Percentiles rank a stretch among this genome's conserved stretches.
These are phyloP conservation scores for Alternaria burnsii DNA, from an alignment of 2,329 filamentous ascomycete species.

Conservation along the genomic window DNA sequence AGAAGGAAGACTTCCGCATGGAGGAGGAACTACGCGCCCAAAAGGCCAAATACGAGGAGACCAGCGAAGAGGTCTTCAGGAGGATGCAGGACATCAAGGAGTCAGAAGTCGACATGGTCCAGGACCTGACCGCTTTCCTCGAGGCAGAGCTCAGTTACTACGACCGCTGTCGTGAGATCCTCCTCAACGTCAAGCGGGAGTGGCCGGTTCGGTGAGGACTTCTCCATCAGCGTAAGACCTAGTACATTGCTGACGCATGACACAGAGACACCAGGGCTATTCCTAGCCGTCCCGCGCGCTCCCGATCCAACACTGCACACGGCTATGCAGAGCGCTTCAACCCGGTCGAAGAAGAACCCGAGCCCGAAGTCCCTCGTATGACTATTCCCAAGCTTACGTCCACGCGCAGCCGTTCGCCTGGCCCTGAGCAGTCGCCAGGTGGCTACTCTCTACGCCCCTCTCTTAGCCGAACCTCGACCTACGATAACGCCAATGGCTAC, in stretches of 20 bases:
- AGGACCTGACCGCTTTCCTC: slow-evolving; percentile 80
- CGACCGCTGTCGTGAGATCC: slow-evolving; percentile 86
- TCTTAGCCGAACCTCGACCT: slow-evolving; percentile 63
- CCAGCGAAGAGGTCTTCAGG: slow-evolving; percentile 87
- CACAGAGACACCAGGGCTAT: slow-evolving; percentile 38
- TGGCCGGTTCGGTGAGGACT: slow-evolving; percentile 69
- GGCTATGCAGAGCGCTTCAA: slow-evolving; percentile 69
- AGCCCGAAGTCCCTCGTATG: slow-evolving; percentile 60
- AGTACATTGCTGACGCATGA: slow-evolving; percentile 25
- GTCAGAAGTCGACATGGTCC: slow-evolving; percentile 81
- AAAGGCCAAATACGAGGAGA: slow-evolving; percentile 96
- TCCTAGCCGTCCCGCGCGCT: slow-evolving; percentile 57
- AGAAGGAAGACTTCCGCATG: slow-evolving; percentile 90
- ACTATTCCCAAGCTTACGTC: slow-evolving; percentile 52
- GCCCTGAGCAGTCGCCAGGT: slow-evolving; percentile 41
- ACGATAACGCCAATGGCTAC: slow-evolving; percentile 64
- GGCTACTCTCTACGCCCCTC: slow-evolving; percentile 56
- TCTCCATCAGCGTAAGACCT: slow-evolving; percentile 1
- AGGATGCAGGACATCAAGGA: slow-evolving; percentile 98
- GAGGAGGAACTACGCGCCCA: slow-evolving; percentile 91
- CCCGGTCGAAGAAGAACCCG: slow-evolving; percentile 65
- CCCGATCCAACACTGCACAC: slow-evolving; percentile 70
- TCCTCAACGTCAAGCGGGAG: slow-evolving; percentile 73
- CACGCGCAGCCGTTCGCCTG: slow-evolving; percentile 53
- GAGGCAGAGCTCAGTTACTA: slow-evolving; percentile 92